Evolutionary conservation across 257 asterid genomes (phyloP), one percentile per base, ranked within the genome.

Genomic region (Solanum rostratum): DNA sequence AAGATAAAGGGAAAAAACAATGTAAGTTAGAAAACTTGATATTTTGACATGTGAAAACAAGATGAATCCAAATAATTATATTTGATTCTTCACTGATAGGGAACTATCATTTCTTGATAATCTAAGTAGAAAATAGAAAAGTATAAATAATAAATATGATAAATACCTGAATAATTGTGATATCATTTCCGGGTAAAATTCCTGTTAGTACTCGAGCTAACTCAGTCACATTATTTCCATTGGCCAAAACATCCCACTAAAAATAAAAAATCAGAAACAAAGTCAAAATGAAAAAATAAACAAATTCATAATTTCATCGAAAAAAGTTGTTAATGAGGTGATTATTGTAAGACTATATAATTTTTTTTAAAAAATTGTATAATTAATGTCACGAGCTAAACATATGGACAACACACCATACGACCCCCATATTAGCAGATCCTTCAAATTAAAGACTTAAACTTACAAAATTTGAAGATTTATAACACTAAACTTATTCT

Each of bases 191-290:
- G 37, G 91, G 90, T 86, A 89, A 87, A 9, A 70, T 54, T 29
- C 96, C 96, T 3, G 96, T 90, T 29, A 94, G 54, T 86, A 95
- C 84, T 80, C 81, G 91, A 15, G 96, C 95, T 24, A 92, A 88
- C 53, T 89, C 86, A 83, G 50, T 81, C 69, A 87, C 87, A 15
- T 90, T 89, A 80, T 86, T 88, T 49, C 90, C 95, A 80, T 85
- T 52, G 20, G 91, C 86, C 30, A 92, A 66, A 41, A 88, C 90
- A 80, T 94, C 98, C 97, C 98, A 95, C 96, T 95, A 88, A 88
- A n/a, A 49, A 20, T 10, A 10, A 37, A 55, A 4, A 6, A 41
- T 7, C 6, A 6, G 7, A 41, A 54, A 54, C 11, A 54, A 54
- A 18, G 19, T 16, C 27, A 20, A 4, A 19, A 41, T 55, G 4